Evolutionary conservation across 306 rosid genomes (phyloP).

Genomic region (Chamaecrista fasciculata): DNA sequence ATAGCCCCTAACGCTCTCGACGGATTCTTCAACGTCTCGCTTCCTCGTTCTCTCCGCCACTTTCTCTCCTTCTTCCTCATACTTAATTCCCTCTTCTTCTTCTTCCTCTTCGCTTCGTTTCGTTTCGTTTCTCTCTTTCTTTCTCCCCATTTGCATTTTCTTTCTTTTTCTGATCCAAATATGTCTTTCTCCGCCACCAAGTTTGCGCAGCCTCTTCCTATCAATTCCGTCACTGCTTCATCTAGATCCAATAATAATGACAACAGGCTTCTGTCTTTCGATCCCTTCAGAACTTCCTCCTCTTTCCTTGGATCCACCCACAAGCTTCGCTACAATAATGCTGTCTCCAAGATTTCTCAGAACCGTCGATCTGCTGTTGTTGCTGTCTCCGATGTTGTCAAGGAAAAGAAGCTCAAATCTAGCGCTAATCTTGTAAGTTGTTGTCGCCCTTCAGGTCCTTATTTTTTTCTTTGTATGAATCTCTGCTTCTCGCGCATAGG

Average conservation of each 20-base stretch:
- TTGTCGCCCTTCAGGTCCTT: slow-evolving; percentile 23
- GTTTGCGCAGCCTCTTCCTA: slow-evolving; percentile 51
- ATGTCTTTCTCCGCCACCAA: slow-evolving; percentile 79
- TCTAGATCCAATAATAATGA: slow-evolving; percentile 83
- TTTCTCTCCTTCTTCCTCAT: slow-evolving; percentile 5
- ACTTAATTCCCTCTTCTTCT: neutral
- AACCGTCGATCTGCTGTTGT: slow-evolving; percentile 50
- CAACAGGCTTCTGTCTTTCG: slow-evolving; percentile 51
- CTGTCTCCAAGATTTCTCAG: slow-evolving; percentile 31
- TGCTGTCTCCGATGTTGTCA: slow-evolving; percentile 69
- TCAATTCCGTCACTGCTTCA: slow-evolving; percentile 37
- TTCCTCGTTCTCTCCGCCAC: slow-evolving; percentile 75
- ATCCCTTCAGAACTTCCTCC: slow-evolving; percentile 34
- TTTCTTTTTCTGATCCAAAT: neutral
- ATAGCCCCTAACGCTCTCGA: slow-evolving; percentile 30
- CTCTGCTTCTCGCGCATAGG: neutral
- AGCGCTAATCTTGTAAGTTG: slow-evolving; percentile 46
- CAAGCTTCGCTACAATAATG: slow-evolving; percentile 46
- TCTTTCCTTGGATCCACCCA: slow-evolving; percentile 72
- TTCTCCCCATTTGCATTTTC: neutral
- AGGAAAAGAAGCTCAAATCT: slow-evolving; percentile 57
- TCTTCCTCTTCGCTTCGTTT: slow-evolving; percentile 2
- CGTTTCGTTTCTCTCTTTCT: neutral
- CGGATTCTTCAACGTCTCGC: slow-evolving; percentile 60
- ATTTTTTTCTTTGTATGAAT: neutral